Evolutionary conservation across 768 basidiomycete genomes (phyloP).

Genomic region (Tephrocybe sp.): DNA sequence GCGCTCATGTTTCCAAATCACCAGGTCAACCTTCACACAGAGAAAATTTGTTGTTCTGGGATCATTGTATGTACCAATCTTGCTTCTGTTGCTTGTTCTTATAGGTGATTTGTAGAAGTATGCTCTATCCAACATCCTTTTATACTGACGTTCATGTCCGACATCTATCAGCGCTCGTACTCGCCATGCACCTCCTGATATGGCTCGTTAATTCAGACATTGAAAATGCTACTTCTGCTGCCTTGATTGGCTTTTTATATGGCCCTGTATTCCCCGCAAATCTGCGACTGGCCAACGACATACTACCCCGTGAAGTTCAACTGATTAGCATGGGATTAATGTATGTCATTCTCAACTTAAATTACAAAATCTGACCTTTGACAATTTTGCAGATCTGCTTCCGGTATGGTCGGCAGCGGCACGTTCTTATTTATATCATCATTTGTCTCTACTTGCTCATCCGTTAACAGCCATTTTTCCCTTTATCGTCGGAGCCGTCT

Average conservation of each 20-base stretch:
- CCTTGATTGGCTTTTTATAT: constrained; percentile 45
- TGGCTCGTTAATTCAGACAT: constrained; percentile 48
- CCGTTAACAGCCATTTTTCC: constrained; percentile 44
- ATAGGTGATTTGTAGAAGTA: constrained; percentile 25
- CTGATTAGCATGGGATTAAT: constrained; percentile 55
- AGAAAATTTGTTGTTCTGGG: constrained; percentile 45
- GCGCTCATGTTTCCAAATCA: background rate
- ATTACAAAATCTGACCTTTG: background rate
- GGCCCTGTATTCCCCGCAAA: constrained; percentile 52
- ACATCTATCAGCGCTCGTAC: constrained; percentile 32
- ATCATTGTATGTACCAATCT: constrained; percentile 40
- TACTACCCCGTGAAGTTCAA: constrained; percentile 45
- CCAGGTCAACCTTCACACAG: constrained; percentile 41
- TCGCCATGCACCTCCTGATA: constrained; percentile 50
- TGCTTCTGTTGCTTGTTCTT: background rate
- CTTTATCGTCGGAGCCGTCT: constrained; percentile 45
- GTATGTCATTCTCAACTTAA: constrained; percentile 30
- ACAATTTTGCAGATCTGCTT: constrained; percentile 35
- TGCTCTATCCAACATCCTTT: background rate
- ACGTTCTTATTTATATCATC: constrained; percentile 12
- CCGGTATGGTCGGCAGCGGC: constrained; percentile 48
- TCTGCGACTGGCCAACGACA: constrained; percentile 43
- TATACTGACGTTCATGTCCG: background rate
- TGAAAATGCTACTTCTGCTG: constrained; percentile 45
- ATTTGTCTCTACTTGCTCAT: background rate